Base-by-base conservation (phyloP, 805 yeast species). In the Candida sithepensis region DNA sequence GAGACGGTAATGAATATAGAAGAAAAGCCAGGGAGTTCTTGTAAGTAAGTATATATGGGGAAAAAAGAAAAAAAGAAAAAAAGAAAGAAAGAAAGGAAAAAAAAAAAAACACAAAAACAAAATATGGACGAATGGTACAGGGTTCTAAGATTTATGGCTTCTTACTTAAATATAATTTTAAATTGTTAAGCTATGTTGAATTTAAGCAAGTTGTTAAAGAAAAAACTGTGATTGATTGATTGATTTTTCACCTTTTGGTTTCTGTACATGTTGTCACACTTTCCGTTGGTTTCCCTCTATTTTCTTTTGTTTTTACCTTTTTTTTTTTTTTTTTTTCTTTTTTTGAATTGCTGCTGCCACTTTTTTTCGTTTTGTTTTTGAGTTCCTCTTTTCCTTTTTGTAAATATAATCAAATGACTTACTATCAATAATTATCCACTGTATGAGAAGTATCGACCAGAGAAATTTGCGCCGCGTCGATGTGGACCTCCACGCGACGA, bases 1-100 rank as follows among this genome's bases (percentile, higher is more conserved):
- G 98, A 61, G 98, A 94, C 67, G 88, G 96, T 62, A 85, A 88
- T 60, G 90, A 96, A 33, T 94, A 85, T 73, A 81, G 84, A 64
- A 81, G 91, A 71, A 89, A 88, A 68, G 78, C 89, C 20, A 77
- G 77, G 62, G 91, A 85, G 58, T 88, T 88, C 60, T 71, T 86
- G 59, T 85, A 61, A 67, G 49, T 42, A 20, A 24, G 28, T 24
- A 24, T 24, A 7, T 24, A n/a, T n/a, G n/a, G n/a, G n/a, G n/a
- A n/a, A n/a, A n/a, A 24, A 24, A 24, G 28, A 24, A 10, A 24
- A 24, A 24, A 24, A 24, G 10, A 6, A 24, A 24, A 24, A 6
- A 24, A 6, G 28, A 24, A 24, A 24, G 28, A 6, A 7, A 24
- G 28, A 24, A 7, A n/a, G n/a, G n/a, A n/a, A n/a, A n/a, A n/a